Evolutionary conservation across 345 rosid genomes (phyloP).

Genomic region (Dimocarpus longan): DNA sequence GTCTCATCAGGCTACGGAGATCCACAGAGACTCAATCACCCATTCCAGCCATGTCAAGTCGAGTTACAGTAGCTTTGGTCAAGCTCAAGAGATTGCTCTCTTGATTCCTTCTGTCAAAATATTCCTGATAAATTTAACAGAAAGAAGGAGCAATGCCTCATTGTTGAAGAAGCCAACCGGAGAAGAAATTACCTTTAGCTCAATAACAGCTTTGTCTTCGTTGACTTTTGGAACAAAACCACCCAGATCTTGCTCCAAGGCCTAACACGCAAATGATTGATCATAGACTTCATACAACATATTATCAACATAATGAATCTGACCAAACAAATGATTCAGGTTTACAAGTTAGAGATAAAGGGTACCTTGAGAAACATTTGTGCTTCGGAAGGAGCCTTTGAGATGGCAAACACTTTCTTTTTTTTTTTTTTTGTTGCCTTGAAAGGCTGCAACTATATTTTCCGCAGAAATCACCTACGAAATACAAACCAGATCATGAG

Average conservation of each 20-base stretch:
- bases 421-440: constrained; percentile 67
- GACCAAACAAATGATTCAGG: background rate
- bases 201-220: constrained; percentile 61
- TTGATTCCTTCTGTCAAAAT: constrained; percentile 77
- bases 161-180: constrained; percentile 9
- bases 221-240: constrained; percentile 71
- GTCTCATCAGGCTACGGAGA: constrained; percentile 91
- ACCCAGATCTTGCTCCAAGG: constrained; percentile 82
- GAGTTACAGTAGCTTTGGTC: constrained; percentile 61
- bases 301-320: background rate
- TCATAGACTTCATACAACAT: background rate
- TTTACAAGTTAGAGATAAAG: constrained; percentile 2
- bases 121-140: constrained; percentile 53
- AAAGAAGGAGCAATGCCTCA: constrained; percentile 36
- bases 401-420: constrained; percentile 72
- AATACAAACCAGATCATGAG: constrained; percentile 14
- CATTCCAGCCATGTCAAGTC: constrained; percentile 67
- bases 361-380: constrained; percentile 73
- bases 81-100: constrained; percentile 55
- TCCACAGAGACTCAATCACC: constrained; percentile 95
- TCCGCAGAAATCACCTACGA: constrained; percentile 83
- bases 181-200: constrained; percentile 57
- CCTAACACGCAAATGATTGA: constrained; percentile 40
- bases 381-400: constrained; percentile 64
- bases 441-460: constrained; percentile 80